Conservation (phyloP, 2,329 filamentous ascomycete genomes). For the Colletotrichum tabaci region DNA sequence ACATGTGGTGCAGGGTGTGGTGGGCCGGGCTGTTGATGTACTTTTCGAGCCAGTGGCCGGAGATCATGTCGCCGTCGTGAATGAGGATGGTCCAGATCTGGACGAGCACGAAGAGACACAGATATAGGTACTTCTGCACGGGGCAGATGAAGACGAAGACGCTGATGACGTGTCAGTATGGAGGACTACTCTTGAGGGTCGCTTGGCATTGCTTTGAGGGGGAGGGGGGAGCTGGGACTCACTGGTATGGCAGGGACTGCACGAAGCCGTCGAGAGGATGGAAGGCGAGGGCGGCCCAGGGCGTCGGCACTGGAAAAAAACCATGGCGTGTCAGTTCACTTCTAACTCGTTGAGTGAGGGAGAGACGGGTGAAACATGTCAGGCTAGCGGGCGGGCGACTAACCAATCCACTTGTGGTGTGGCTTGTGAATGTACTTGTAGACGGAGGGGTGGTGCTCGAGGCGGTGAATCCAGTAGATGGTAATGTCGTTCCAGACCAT, state of each 20-base stretch:
- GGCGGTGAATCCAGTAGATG: conserved; percentile 65
- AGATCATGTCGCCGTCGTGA: conserved; percentile 65
- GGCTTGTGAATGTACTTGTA: conserved; percentile 65
- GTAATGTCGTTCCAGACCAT: conserved; percentile 62
- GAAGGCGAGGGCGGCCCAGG: conserved; percentile 63
- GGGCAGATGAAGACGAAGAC: conserved; percentile 62
- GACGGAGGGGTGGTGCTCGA: conserved; percentile 61
- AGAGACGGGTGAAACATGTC: neutral
- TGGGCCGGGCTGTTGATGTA: conserved; percentile 64
- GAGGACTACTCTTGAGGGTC: neutral
- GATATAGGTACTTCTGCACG: conserved; percentile 62
- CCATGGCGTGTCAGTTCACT: neutral
- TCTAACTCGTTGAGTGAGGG: neutral
- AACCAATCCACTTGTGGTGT: conserved; percentile 65
- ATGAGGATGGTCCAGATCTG: conserved; percentile 66
- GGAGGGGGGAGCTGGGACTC: conserved; percentile 39
- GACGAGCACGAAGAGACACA: conserved; percentile 60
- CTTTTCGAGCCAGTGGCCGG: conserved; percentile 61
- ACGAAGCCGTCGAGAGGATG: conserved; percentile 63
- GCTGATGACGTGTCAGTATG: conserved; percentile 47
- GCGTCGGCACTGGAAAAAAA: conserved; percentile 57
- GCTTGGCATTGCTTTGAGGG: neutral
- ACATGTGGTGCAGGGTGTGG: conserved; percentile 65
- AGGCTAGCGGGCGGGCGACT: conserved; percentile 42
- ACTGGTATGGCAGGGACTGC: conserved; percentile 64